Evolutionary conservation across 176 grass and related monocot species (phyloP).

Genomic region (Lolium multiflorum): DNA sequence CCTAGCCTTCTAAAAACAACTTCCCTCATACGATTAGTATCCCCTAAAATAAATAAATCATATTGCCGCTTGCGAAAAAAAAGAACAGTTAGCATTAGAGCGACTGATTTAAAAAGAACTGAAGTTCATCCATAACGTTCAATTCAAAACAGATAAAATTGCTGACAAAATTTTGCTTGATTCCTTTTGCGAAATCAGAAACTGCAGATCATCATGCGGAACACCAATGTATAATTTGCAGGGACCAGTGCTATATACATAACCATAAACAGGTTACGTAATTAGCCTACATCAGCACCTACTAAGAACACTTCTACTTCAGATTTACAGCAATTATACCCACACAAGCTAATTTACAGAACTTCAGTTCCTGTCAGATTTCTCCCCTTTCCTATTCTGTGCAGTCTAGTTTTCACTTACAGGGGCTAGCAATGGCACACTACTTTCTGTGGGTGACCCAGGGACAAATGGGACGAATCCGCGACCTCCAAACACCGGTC

Average conservation of each 20-base stretch:
- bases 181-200: slow-evolving; percentile 18
- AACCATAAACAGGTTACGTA: slow-evolving; percentile 21
- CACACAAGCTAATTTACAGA: slow-evolving; percentile 50
- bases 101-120: neutral
- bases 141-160: neutral
- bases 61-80: neutral
- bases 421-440: slow-evolving; percentile 38
- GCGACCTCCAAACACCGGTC: slow-evolving; percentile 79
- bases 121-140: neutral
- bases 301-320: slow-evolving; percentile 24
- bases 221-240: neutral
- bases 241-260: slow-evolving; percentile 25
- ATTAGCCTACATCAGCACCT: slow-evolving; percentile 23
- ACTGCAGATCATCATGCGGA: neutral
- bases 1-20: too few relatives aligned
- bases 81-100: neutral
- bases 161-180: neutral
- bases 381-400: neutral
- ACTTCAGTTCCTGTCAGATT: neutral
- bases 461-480: slow-evolving; percentile 78
- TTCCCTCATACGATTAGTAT: too few relatives aligned
- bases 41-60: neutral
- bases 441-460: slow-evolving; percentile 68
- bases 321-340: slow-evolving; percentile 21
- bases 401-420: slow-evolving; percentile 20